Evolutionary conservation across 2,329 filamentous ascomycete species (phyloP).

Genomic region (Ceratocystis eucalypticola): DNA sequence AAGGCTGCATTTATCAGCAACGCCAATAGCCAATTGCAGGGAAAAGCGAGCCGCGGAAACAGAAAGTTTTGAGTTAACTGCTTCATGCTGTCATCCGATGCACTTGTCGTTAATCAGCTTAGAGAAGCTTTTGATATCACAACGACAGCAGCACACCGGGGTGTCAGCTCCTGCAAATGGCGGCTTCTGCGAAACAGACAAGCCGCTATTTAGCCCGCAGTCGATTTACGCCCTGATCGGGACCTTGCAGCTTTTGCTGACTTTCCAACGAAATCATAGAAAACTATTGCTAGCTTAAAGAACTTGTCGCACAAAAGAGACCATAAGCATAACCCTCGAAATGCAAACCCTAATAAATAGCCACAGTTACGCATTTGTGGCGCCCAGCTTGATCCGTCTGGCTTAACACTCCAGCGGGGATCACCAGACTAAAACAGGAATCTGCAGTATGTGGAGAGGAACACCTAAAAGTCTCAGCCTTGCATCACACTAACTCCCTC

Average conservation of each 20-base stretch:
- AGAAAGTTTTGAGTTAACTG: not conserved
- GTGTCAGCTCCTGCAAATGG: not conserved
- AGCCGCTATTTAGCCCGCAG: not conserved
- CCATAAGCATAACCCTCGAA: not conserved
- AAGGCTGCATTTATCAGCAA: not conserved
- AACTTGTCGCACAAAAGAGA: not conserved
- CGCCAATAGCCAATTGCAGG: not conserved
- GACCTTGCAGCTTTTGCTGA: not conserved
- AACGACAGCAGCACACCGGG: not conserved
- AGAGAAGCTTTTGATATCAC: not conserved
- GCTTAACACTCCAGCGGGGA: not conserved
- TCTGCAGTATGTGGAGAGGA: constrained; percentile 12
- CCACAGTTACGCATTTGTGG: not conserved
- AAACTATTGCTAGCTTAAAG: not conserved
- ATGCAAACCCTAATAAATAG: not conserved
- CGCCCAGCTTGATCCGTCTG: not conserved
- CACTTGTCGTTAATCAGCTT: not conserved
- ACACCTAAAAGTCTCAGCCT: constrained; percentile 9
- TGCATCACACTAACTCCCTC: constrained; percentile 5
- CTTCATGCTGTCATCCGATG: not conserved
- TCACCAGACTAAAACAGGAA: constrained; percentile 17
- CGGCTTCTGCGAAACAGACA: not conserved
- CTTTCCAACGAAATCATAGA: not conserved
- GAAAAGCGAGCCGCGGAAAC: not conserved
- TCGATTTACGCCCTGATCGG: not conserved